Conservation (phyloP, 192 early-diverging fungal species). For the Coemansia sp. region DNA sequence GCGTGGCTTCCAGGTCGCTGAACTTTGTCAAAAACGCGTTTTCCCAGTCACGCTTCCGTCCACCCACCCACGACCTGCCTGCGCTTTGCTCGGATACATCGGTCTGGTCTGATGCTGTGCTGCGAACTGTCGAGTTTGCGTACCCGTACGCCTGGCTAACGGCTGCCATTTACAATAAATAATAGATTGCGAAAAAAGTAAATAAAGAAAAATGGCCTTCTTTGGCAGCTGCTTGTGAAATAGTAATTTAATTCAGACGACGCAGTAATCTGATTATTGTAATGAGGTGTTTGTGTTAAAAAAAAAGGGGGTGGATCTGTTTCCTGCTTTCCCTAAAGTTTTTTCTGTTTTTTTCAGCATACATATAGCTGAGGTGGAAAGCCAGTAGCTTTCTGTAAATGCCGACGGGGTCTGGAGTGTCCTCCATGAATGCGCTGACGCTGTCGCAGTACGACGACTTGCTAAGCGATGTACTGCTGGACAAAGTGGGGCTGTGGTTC, state of each 20-base stretch:
- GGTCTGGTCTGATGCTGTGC: slow-evolving; percentile 26
- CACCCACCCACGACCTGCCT: slow-evolving; percentile 32
- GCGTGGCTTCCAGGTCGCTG: slow-evolving; percentile 44
- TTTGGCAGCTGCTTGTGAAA: too few species aligned
- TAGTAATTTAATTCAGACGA: too few species aligned
- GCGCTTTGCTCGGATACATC: slow-evolving; percentile 1
- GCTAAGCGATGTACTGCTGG: slow-evolving; percentile 50
- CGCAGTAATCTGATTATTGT: too few species aligned
- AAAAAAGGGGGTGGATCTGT: not conserved
- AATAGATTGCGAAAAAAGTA: slow-evolving; percentile 7
- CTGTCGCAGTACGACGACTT: slow-evolving; percentile 53
- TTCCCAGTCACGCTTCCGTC: slow-evolving; percentile 52
- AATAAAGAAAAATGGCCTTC: not conserved
- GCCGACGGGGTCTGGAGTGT: slow-evolving; percentile 23
- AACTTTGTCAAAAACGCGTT: slow-evolving; percentile 48
- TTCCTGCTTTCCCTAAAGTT: not conserved
- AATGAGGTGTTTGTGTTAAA: too few species aligned
- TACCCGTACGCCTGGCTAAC: slow-evolving; percentile 6
- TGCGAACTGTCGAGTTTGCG: slow-evolving; percentile 13
- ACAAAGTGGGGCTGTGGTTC: slow-evolving; percentile 47
- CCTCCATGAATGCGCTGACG: slow-evolving; percentile 44
- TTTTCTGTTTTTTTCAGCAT: too few species aligned
- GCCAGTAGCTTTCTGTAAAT: slow-evolving; percentile 5
- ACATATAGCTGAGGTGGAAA: too few species aligned
- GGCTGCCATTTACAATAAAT: slow-evolving; percentile 21